These are phyloP conservation scores for Arachis monticola DNA, from an alignment of 331 rosid species.

Conservation along the genomic window DNA sequence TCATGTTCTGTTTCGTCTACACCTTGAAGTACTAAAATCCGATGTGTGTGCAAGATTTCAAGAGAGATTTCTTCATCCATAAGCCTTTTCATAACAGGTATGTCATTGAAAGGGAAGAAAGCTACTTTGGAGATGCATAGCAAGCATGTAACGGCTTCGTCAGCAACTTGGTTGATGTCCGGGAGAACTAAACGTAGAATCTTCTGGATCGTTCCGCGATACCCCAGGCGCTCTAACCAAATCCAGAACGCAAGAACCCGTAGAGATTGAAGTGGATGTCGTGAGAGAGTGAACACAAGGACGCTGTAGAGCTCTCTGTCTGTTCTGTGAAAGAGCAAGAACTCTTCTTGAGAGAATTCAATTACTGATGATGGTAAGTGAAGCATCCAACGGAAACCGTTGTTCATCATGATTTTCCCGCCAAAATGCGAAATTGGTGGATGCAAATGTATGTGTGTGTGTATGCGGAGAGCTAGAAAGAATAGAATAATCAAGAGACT, in stretches of 20 bases:
- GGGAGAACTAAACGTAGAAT: slow-evolving; percentile 20
- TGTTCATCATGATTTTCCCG: too few relatives aligned
- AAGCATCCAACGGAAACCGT: too few relatives aligned
- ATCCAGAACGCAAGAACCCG: slow-evolving; percentile 63
- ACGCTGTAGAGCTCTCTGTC: slow-evolving; percentile 56
- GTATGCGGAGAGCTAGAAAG: too few relatives aligned
- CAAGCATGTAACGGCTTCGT: slow-evolving; percentile 50
- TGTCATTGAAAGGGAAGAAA: too few relatives aligned
- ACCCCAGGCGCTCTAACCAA: slow-evolving; percentile 61
- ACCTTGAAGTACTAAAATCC: background rate
- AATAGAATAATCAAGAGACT: too few relatives aligned
- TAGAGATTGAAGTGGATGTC: slow-evolving; percentile 61
- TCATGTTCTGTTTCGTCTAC: too few relatives aligned
- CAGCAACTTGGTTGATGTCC: slow-evolving; percentile 53
- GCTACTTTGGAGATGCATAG: too few relatives aligned
- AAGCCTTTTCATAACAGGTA: background rate
- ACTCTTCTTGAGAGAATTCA: slow-evolving; percentile 46
- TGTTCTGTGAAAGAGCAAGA: slow-evolving; percentile 48
- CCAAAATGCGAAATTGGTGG: too few relatives aligned
- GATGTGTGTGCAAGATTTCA: slow-evolving; percentile 33
- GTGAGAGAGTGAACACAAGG: slow-evolving; percentile 45
- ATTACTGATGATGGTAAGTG: too few relatives aligned
- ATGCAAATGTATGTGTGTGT: too few relatives aligned
- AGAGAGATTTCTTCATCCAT: slow-evolving; percentile 43
- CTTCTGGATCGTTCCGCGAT: slow-evolving; percentile 34